A percentile compares a stretch with the other conserved stretches of the same genome.
These are phyloP conservation scores for Mangifera indica DNA, from an alignment of 345 rosid species.

Conservation along the genomic window DNA sequence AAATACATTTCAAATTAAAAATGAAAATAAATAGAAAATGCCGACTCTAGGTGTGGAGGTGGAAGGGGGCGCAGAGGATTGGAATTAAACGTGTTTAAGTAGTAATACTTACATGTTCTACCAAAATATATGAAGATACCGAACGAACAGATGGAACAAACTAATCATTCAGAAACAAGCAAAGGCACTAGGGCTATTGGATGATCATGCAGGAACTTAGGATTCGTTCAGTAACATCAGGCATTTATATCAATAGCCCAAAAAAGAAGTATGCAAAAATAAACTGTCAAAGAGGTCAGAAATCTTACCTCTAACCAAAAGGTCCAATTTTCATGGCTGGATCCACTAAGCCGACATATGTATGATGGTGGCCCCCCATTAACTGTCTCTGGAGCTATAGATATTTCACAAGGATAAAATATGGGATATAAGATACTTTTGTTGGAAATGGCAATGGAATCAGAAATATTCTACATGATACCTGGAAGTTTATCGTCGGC, in stretches of 20 bases:
- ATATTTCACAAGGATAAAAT: slow-evolving; percentile 1
- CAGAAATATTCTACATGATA: slow-evolving; percentile 31
- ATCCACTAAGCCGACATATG: slow-evolving; percentile 79
- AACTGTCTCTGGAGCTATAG: slow-evolving; percentile 61
- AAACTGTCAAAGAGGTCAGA: neutral
- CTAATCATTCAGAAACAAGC: neutral
- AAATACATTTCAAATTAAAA: neutral
- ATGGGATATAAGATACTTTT: neutral
- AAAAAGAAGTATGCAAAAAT: neutral
- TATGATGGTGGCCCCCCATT: slow-evolving; percentile 80
- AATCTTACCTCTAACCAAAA: slow-evolving; percentile 86
- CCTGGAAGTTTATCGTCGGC: slow-evolving; percentile 80
- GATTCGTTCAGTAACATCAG: neutral
- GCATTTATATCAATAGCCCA: neutral
- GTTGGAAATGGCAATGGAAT: slow-evolving; percentile 1
- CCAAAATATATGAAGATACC: no score
- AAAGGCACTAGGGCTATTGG: neutral
- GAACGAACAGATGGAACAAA: no score
- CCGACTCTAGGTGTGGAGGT: neutral
- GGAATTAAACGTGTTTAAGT: neutral
- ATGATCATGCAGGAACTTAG: neutral
- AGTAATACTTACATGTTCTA: no score
- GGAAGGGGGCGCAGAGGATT: neutral
- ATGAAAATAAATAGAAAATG: neutral
- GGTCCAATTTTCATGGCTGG: slow-evolving; percentile 67